A percentile compares a stretch with the other conserved stretches of the same genome.
phyloP scores from a whole-genome alignment of 495 filamentous ascomycete genomes.

The Lasiosphaeria miniovina region DNA sequence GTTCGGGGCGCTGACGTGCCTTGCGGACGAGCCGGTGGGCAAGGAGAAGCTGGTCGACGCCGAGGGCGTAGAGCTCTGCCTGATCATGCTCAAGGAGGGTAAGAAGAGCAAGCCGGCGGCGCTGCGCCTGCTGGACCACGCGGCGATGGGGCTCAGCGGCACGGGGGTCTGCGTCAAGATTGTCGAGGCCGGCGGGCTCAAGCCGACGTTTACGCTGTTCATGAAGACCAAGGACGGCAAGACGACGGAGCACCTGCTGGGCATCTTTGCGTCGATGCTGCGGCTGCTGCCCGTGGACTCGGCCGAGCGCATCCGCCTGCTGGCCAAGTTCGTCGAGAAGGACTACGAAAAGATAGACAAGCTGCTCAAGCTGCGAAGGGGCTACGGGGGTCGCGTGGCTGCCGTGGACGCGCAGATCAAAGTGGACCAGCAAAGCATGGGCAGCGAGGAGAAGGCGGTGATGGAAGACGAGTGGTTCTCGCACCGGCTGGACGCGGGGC shows the following conservation, averaged over 20 bases:
- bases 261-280: slow-evolving; percentile 83
- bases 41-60: slow-evolving; percentile 83
- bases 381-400: slow-evolving; percentile 63
- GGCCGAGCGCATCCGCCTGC: slow-evolving; percentile 70
- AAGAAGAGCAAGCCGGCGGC: slow-evolving; percentile 77
- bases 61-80: slow-evolving; percentile 85
- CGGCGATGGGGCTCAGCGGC: slow-evolving; percentile 56
- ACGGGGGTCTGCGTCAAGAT: slow-evolving; percentile 63
- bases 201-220: slow-evolving; percentile 80
- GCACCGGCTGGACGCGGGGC: slow-evolving; percentile 76
- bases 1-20: slow-evolving; percentile 77
- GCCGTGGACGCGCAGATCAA: slow-evolving; percentile 67
- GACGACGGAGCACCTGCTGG: slow-evolving; percentile 79
- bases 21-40: slow-evolving; percentile 71
- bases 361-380: slow-evolving; percentile 65
- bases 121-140: slow-evolving; percentile 81
- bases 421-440: slow-evolving; percentile 46
- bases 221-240: slow-evolving; percentile 80
- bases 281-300: slow-evolving; percentile 76
- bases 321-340: slow-evolving; percentile 95
- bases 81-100: slow-evolving; percentile 66
- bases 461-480: slow-evolving; percentile 68
- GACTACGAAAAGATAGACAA: slow-evolving; percentile 81
- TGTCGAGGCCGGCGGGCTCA: slow-evolving; percentile 81
- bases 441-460: slow-evolving; percentile 63